These are phyloP conservation scores for Tuber aestivum DNA, from an alignment of 495 filamentous ascomycete genomes.

Conservation along the genomic window DNA sequence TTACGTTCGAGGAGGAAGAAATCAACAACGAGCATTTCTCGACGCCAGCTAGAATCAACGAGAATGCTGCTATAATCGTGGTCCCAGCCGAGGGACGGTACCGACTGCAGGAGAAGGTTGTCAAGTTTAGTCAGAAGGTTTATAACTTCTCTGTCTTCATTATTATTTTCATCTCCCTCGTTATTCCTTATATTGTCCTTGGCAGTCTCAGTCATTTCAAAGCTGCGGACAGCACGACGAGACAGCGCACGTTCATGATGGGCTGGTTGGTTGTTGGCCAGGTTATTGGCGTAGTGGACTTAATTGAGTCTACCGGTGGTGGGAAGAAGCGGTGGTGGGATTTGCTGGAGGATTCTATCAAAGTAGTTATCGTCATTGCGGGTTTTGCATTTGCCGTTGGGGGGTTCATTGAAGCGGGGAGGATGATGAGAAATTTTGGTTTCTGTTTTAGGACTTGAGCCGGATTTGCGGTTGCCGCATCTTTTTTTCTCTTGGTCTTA, in stretches of 20 bases:
- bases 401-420: slow-evolving; percentile 36
- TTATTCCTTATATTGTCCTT: slow-evolving; percentile 43
- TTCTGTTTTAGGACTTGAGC: slow-evolving; percentile 29
- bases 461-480: too few species aligned
- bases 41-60: neutral
- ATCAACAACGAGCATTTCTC: neutral
- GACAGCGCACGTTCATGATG: slow-evolving; percentile 45
- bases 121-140: slow-evolving; percentile 24
- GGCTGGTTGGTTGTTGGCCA: slow-evolving; percentile 43
- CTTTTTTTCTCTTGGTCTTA: neutral
- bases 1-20: slow-evolving; percentile 19
- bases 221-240: slow-evolving; percentile 30
- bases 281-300: slow-evolving; percentile 30
- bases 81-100: slow-evolving; percentile 31
- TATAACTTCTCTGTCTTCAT: slow-evolving; percentile 24
- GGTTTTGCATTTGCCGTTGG: slow-evolving; percentile 35
- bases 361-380: slow-evolving; percentile 16
- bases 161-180: slow-evolving; percentile 30
- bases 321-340: slow-evolving; percentile 31
- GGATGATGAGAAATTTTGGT: slow-evolving; percentile 39
- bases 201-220: slow-evolving; percentile 42
- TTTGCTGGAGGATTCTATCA: slow-evolving; percentile 19
- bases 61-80: slow-evolving; percentile 14
- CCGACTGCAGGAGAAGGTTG: slow-evolving; percentile 22
- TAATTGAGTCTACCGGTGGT: slow-evolving; percentile 34